Conservation (phyloP, 1,139 yeast species). For the Blastobotrys persicus region DNA sequence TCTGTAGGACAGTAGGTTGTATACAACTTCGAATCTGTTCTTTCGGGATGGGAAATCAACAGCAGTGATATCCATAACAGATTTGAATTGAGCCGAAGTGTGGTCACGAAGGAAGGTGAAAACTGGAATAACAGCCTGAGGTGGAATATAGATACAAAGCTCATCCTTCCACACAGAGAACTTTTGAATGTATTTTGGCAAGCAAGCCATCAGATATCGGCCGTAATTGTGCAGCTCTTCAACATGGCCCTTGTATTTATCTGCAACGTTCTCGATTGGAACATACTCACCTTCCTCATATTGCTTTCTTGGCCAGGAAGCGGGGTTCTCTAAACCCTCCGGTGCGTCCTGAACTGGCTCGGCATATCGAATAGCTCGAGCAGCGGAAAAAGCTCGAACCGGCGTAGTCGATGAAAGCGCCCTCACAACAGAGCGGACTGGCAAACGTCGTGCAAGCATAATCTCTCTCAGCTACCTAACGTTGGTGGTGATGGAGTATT, state of each 20-base stretch:
- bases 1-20: slow-evolving; percentile 75
- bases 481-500: neutral
- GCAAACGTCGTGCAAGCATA: neutral
- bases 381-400: neutral
- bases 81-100: slow-evolving; percentile 76
- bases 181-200: slow-evolving; percentile 82
- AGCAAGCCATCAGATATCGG: slow-evolving; percentile 67
- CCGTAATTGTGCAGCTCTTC: slow-evolving; percentile 86
- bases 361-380: neutral
- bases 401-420: neutral
- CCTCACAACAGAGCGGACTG: neutral
- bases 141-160: slow-evolving; percentile 72
- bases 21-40: slow-evolving; percentile 83
- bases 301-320: slow-evolving; percentile 34
- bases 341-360: slow-evolving; percentile 30
- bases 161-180: slow-evolving; percentile 92
- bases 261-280: slow-evolving; percentile 76
- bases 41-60: slow-evolving; percentile 84
- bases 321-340: slow-evolving; percentile 34
- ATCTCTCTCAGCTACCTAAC: neutral
- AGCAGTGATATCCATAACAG: slow-evolving; percentile 79
- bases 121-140: slow-evolving; percentile 69
- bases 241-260: slow-evolving; percentile 61
- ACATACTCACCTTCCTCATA: slow-evolving; percentile 45
- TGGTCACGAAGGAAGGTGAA: slow-evolving; percentile 71